Base-by-base conservation (phyloP, 495 filamentous ascomycete genomes). In the Oidiodendron maius region DNA sequence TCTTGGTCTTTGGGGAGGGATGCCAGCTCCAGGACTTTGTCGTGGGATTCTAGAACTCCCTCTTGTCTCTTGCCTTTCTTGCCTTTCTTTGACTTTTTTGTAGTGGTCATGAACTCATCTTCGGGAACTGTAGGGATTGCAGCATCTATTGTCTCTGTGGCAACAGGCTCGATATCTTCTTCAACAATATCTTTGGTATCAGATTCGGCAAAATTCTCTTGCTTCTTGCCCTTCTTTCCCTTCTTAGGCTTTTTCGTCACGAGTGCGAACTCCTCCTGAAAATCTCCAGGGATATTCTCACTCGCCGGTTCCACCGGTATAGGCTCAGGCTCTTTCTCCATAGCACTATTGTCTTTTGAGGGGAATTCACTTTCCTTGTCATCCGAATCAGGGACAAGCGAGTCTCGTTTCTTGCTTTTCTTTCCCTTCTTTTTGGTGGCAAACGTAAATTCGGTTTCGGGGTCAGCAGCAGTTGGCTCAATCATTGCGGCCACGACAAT, bases 121-220 rank as follows among this genome's bases (percentile, higher is more conserved):
- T 43, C 48, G 36, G 42, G 37, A 3, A 20, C 18, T 22, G 43
- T n/a, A n/a, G n/a, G n/a, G n/a, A n/a, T n/a, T n/a, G n/a, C n/a
- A n/a, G n/a, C n/a, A n/a, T 71, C 70, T 63, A 68, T 74, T 58
- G 69, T 52, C 50, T 62, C 67, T 18, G 53, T 64, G 20, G 37
- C 48, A 24, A 44, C 50, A 50, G 40, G 52, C 46, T 40, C 51
- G 40, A 57, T 51, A 0, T 52, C 48, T 32, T 63, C 59, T 30
- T 30, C 26, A 12, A 30, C 22, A 9, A 4, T 15, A 16, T 22
- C 18, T 25, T 13, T 10, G 21, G 32, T 21, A 17, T 17, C 23
- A 25, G 20, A 17, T n/a, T n/a, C n/a, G 26, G 44, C n/a, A 3
- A 48, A 8, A 32, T 43, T 60, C 45, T 50, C 46, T 1, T 50